Base-by-base conservation (phyloP, 2,329 filamentous ascomycete genomes). In the Clonostachys sp. region DNA sequence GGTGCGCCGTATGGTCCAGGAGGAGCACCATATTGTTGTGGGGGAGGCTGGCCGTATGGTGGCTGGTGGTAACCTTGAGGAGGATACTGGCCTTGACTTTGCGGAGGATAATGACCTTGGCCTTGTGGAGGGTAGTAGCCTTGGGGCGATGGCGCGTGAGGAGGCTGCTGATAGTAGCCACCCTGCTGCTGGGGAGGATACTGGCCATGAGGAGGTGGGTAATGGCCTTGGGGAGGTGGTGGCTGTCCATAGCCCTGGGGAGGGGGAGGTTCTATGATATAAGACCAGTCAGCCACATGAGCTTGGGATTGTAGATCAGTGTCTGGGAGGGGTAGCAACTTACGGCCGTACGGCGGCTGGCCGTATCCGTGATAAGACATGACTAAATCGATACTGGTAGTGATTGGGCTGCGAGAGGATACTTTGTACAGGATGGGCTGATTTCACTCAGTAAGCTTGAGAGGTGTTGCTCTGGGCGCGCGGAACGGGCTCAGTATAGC, bases 221-320 rank as follows among this genome's bases (percentile, higher is more conserved):
- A 60, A 24, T 58, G 53, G 34, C 42, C 61, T 41, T 51, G 58
- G 16, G 54, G 59, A 33, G 60, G 60, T 24, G 65, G 62, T 50
- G 66, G 60, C 36, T 65, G 65, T 38, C 66, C 65, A 53, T 72
- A 71, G 53, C 67, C 68, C 51, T 70, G 67, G 33, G 61, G 61
- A 36, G 63, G 66, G 41, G 60, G 58, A 30, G 56, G 65, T 45
- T 67, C 63, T 50, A 43, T 62, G 49, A 52, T 60, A 42, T 56
- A 30, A 30, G 24, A 30, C 24, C 24, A 30, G 24, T 30, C 24
- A 30, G 24, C 24, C 24, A 30, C 24, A 8, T 8, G 24, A 30
- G 24, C 8, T 30, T 10, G 8, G 24, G 24, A 30, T 30, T 30
- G 24, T 30, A 9, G 24, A 30, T 30, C 24, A 30, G 24, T 30